A percentile compares a stretch with the other conserved stretches of the same genome.
phyloP scores from a whole-genome alignment of 805 yeast genomes.

The Wickerhamomyces kurtzmanii region DNA sequence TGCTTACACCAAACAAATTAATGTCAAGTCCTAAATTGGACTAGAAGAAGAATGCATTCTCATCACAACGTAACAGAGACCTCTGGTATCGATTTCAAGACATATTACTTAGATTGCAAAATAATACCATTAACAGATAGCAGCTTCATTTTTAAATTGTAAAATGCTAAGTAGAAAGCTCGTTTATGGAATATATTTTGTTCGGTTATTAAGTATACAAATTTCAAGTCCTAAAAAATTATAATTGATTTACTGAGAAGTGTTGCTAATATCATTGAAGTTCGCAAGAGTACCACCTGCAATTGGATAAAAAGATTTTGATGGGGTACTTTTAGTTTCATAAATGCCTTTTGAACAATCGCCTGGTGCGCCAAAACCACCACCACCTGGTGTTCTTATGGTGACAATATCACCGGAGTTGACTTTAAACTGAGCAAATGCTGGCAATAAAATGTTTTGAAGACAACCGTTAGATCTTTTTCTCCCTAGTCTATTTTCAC shows the following conservation, averaged over 20 bases:
- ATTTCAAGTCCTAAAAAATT: too few species aligned
- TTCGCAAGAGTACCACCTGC: slow-evolving; percentile 12
- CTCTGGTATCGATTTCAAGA: too few species aligned
- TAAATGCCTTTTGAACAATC: slow-evolving; percentile 16
- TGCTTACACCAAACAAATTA: too few species aligned
- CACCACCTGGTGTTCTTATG: slow-evolving; percentile 34
- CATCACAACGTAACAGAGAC: too few species aligned
- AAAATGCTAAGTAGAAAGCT: too few species aligned
- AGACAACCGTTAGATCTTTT: slow-evolving; percentile 20
- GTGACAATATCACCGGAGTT: slow-evolving; percentile 27
- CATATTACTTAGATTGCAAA: too few species aligned
- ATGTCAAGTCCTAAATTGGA: too few species aligned
- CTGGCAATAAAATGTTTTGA: slow-evolving; percentile 23
- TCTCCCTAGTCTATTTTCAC: slow-evolving; percentile 27
- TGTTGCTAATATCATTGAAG: slow-evolving; percentile 8
- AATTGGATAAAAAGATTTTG: slow-evolving; percentile 10
- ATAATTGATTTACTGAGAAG: slow-evolving; percentile 15
- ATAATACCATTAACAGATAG: too few species aligned
- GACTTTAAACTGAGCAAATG: slow-evolving; percentile 23
- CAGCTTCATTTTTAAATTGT: too few species aligned
- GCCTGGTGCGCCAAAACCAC: slow-evolving; percentile 29
- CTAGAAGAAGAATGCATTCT: too few species aligned
- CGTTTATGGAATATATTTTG: too few species aligned
- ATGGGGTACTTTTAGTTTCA: slow-evolving; percentile 4
- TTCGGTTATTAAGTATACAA: too few species aligned